Base-by-base conservation (phyloP, 192 early-diverging fungal genomes). In the Cladochytrium replicatum region DNA sequence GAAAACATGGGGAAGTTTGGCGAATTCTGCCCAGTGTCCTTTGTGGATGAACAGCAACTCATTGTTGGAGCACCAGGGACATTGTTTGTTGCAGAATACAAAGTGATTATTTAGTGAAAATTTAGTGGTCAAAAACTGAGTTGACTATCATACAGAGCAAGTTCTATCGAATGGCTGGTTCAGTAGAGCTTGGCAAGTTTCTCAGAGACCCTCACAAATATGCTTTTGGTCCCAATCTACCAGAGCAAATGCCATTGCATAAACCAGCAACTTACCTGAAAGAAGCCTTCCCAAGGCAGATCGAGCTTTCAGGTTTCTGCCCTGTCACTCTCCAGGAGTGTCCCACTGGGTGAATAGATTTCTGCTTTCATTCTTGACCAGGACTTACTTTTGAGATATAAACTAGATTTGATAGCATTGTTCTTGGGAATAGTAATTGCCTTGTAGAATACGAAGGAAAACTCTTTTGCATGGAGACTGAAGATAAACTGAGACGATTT, bases 271-370 rank as follows among this genome's bases (percentile, higher is more conserved):
- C 11, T 26, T 52, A 52, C 22, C 26, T 71, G 43, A 56, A 68
- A 29, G 39, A 50, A 29, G 32, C 63, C 19, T 80, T 80, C 48
- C 77, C 77, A 22, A 58, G 53, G 39, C 56, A 66, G 17, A 32
- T 80, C 5, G 71, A 80, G 46, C 46, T 77, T n/a, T 59, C 66
- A 54, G 77, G 77, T 4, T 80, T 74, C 37, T 80, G 77, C 47
- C 74, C 77, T 13, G 77, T 80, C 1, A 74, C 68, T 32, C 67
- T 58, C 21, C 39, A 32, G 0, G 63, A 74, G 24, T 68, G 68
- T 2, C 54, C 58, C 1, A 44, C 34, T 45, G 60, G 66, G 73
- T 73, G 60, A 3, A 57, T 17, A 7, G 26, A 26, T 29, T 26
- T 9, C 13, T 56, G n/a, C 48, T 29, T 40, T 4, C 32, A 19